Evolutionary conservation across 768 basidiomycete genomes (phyloP).

Genomic region (Suillus spraguei): DNA sequence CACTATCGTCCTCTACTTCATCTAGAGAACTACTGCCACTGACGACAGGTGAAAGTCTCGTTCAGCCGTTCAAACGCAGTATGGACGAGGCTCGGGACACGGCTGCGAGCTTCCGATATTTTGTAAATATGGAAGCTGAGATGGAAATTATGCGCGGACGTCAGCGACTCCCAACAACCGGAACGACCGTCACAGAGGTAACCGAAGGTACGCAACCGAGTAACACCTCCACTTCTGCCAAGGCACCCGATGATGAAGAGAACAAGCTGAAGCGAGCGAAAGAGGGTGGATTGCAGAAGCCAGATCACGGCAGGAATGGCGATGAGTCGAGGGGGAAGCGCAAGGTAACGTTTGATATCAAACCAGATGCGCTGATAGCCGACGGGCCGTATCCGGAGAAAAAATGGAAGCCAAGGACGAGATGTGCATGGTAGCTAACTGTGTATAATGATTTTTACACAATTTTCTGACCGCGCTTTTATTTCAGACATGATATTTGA

Average conservation of each 20-base stretch:
- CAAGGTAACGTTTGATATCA: constrained; percentile 74
- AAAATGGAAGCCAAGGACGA: constrained; percentile 32
- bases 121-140: constrained; percentile 45
- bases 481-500: constrained; percentile 67
- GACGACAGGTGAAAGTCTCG: constrained; percentile 27
- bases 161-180: constrained; percentile 19
- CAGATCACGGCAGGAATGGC: constrained; percentile 27
- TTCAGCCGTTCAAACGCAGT: constrained; percentile 44
- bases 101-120: constrained; percentile 50
- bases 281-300: constrained; percentile 20
- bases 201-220: constrained; percentile 16
- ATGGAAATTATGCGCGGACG: constrained; percentile 30
- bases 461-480: constrained; percentile 5
- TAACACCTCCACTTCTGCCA: constrained; percentile 17
- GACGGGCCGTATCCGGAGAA: constrained; percentile 38
- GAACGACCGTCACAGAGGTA: constrained; percentile 5
- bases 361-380: constrained; percentile 56
- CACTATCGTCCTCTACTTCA: constrained; percentile 20
- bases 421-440: constrained; percentile 48
- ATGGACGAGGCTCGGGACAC: constrained; percentile 50
- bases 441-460: background rate
- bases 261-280: constrained; percentile 15
- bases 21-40: constrained; percentile 25
- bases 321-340: constrained; percentile 54
- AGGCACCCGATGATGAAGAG: constrained; percentile 9